Conservation (phyloP, 1,284 basidiomycete genomes). For the Cryptococcus wingfieldii region DNA sequence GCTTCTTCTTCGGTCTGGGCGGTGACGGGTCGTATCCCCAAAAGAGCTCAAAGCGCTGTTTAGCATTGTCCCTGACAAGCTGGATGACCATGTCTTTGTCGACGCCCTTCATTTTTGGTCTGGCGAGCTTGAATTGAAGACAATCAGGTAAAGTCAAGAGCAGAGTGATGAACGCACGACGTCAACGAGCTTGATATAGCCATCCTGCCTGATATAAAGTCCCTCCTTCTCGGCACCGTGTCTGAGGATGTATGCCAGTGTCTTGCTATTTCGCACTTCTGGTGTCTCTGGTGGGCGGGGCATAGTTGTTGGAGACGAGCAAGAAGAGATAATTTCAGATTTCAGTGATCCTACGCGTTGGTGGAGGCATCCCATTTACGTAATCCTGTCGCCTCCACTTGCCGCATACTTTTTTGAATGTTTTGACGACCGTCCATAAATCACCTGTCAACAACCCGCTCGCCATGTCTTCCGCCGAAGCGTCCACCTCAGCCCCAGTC, state of each 20-base stretch:
- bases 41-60: slow-evolving; percentile 69
- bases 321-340: not conserved
- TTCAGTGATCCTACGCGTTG: no score
- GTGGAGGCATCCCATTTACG: no score
- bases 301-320: slow-evolving; percentile 16
- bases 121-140: slow-evolving; percentile 50
- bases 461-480: slow-evolving; percentile 6
- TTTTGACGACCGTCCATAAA: no score
- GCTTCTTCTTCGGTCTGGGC: slow-evolving; percentile 30
- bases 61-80: slow-evolving; percentile 70
- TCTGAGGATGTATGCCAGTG: slow-evolving; percentile 75
- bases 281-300: slow-evolving; percentile 49
- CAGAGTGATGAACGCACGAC: slow-evolving; percentile 56
- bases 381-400: no score
- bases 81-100: slow-evolving; percentile 60
- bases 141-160: not conserved
- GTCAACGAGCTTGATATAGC: slow-evolving; percentile 68
- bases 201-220: slow-evolving; percentile 69
- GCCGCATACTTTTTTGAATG: no score
- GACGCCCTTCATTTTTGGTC: slow-evolving; percentile 56
- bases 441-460: no score
- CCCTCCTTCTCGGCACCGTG: slow-evolving; percentile 76
- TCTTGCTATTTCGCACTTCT: slow-evolving; percentile 62
- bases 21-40: slow-evolving; percentile 55
- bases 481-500: slow-evolving; percentile 7